Conservation (phyloP, 2,329 filamentous ascomycete species). For the Geosmithia putterillii region DNA sequence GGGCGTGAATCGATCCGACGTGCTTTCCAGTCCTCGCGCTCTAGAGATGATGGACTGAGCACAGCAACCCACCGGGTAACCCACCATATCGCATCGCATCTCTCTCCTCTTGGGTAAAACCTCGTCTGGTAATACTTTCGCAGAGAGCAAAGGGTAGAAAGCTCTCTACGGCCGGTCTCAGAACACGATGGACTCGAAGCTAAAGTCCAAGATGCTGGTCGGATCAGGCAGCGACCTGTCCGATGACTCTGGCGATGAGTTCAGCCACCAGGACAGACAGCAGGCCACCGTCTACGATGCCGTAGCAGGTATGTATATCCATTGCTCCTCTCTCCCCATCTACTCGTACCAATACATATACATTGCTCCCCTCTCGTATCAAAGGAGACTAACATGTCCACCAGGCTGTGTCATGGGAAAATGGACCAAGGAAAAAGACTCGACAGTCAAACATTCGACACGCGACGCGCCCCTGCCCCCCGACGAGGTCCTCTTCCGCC, state of each 20-base stretch:
- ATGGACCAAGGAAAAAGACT: not conserved
- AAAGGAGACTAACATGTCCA: slow-evolving; percentile 2
- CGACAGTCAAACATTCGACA: slow-evolving; percentile 9
- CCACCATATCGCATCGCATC: no score
- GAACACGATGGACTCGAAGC: not conserved
- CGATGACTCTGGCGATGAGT: not conserved
- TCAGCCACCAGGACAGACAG: slow-evolving; percentile 5
- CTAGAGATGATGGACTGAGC: no score
- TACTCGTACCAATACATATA: no score
- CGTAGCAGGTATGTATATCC: slow-evolving; percentile 44
- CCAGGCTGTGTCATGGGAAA: slow-evolving; percentile 3
- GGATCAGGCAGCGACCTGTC: not conserved
- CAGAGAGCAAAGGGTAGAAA: not conserved
- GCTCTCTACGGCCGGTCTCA: no score
- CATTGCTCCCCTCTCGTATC: not conserved
- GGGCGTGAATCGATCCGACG: no score
- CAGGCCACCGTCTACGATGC: slow-evolving; percentile 57
- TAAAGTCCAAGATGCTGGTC: not conserved
- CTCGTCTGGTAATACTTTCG: not conserved
- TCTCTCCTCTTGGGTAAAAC: not conserved
- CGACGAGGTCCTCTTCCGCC: slow-evolving; percentile 60
- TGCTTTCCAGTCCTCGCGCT: no score
- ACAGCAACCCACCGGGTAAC: no score
- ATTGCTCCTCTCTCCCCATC: not conserved
- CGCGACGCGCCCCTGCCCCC: slow-evolving; percentile 34